Evolutionary conservation across 2,329 filamentous ascomycete genomes (phyloP).

Genomic region (Colletotrichum sp.): DNA sequence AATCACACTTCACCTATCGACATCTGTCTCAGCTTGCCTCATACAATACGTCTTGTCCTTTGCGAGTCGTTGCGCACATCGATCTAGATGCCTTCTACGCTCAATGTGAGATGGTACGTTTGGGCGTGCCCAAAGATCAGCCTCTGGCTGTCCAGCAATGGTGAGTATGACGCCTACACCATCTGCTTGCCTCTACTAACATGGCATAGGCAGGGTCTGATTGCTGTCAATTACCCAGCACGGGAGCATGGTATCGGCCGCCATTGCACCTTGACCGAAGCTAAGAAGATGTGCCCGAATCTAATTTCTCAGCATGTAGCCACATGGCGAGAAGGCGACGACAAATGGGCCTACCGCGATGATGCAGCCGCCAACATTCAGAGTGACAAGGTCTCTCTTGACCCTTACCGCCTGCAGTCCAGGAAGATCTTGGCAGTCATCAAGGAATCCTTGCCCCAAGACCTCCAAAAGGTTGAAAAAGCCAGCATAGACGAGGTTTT

Average conservation of each 20-base stretch:
- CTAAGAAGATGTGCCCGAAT: conserved; percentile 83
- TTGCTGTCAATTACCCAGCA: conserved; percentile 95
- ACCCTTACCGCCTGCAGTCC: conserved; percentile 88
- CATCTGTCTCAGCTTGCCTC: conserved; percentile 79
- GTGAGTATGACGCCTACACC: conserved; percentile 42
- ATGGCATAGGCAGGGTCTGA: conserved; percentile 77
- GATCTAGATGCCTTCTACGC: conserved; percentile 98
- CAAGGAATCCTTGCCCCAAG: conserved; percentile 71
- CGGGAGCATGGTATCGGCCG: conserved; percentile 79
- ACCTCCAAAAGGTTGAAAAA: conserved; percentile 82
- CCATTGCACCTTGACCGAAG: conserved; percentile 81
- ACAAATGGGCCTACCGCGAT: conserved; percentile 88
- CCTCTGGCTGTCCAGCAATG: conserved; percentile 95
- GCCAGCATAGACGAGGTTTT: conserved; percentile 97
- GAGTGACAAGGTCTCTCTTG: conserved; percentile 91
- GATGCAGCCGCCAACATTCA: conserved; percentile 81
- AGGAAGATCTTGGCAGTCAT: conserved; percentile 81
- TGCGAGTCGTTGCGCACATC: conserved; percentile 88
- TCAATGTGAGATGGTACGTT: conserved; percentile 91
- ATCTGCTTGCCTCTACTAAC: neutral
- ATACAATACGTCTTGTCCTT: conserved; percentile 73
- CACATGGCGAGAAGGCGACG: conserved; percentile 91
- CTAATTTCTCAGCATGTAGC: conserved; percentile 91
- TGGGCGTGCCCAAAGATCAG: conserved; percentile 74
- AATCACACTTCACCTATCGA: conserved; percentile 83